Conservation (phyloP, 1,284 basidiomycete species). For the Ceratobasidium sp. region DNA sequence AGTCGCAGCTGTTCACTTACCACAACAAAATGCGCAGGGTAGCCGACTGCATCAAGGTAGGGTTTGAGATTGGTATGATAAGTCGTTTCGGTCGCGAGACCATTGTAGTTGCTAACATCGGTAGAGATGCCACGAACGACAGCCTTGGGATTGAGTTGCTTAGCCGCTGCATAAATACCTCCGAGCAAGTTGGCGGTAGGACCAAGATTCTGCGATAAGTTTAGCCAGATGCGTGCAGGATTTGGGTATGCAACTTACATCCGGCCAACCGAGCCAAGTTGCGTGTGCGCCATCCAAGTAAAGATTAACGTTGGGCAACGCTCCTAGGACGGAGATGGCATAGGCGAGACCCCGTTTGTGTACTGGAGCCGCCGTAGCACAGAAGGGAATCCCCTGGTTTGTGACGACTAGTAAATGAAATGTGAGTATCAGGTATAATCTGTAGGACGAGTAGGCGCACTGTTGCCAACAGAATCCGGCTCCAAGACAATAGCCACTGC, state of each 20-base stretch:
- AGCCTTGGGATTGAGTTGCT: conserved; percentile 24
- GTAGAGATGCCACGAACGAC: conserved; percentile 15
- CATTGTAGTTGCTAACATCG: conserved; percentile 29
- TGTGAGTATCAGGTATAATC: not conserved
- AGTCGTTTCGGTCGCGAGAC: conserved; percentile 7
- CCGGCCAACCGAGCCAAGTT: conserved; percentile 18
- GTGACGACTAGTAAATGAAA: conserved; percentile 7
- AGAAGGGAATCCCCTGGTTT: conserved; percentile 21
- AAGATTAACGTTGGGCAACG: conserved; percentile 6
- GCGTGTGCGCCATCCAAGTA: conserved; percentile 30
- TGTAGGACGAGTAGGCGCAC: not conserved
- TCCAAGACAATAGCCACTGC: not conserved
- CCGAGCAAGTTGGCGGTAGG: conserved; percentile 24
- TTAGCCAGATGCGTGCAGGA: not conserved
- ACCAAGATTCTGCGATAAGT: conserved; percentile 3
- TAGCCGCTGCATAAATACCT: conserved; percentile 9
- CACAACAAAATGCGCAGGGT: conserved; percentile 21
- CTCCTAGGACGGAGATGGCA: no score
- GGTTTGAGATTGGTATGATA: conserved; percentile 20
- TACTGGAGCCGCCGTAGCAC: conserved; percentile 13
- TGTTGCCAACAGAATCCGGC: no score
- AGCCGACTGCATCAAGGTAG: conserved; percentile 1
- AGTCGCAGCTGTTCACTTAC: not conserved
- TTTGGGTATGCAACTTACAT: not conserved
- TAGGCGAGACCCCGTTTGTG: conserved; percentile 15